These are phyloP conservation scores for Endocladia muricata DNA, from an alignment of 31 red algal genomes.

Conservation along the genomic window DNA sequence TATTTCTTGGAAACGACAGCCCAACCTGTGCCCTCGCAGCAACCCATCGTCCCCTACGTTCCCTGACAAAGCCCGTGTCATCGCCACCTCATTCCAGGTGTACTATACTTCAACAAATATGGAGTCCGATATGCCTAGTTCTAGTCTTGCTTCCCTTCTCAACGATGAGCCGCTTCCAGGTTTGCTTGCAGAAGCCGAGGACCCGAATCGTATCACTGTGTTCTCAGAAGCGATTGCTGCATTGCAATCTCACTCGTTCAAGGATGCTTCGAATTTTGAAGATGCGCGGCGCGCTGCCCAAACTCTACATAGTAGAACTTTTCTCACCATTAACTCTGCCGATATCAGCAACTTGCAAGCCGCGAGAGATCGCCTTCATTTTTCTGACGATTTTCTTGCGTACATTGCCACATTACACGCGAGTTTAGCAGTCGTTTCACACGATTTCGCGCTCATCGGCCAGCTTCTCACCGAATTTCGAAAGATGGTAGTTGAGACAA, in stretches of 20 bases:
- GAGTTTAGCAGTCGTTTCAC: conserved; percentile 2
- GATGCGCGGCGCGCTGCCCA: neutral
- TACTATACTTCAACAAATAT: no score
- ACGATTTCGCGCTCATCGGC: conserved; percentile 2
- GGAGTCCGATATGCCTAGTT: neutral
- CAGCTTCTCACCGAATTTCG: conserved; percentile 28
- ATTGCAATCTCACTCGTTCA: neutral
- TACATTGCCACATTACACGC: conserved; percentile 45
- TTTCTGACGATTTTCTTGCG: conserved; percentile 11
- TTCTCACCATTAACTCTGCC: conserved; percentile 6
- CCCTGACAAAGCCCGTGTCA: no score
- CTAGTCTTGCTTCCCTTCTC: neutral
- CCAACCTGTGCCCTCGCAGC: no score
- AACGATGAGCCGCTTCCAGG: neutral
- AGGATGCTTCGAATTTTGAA: neutral
- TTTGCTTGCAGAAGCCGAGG: neutral
- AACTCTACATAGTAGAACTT: neutral
- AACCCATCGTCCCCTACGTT: no score
- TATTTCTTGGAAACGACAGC: no score
- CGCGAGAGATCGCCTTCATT: neutral
- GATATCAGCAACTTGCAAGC: conserved; percentile 6
- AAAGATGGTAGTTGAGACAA: neutral
- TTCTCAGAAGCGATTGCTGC: conserved; percentile 15
- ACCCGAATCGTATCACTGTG: conserved; percentile 5
- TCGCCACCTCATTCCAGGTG: no score